Evolutionary conservation across 805 yeast species (phyloP), one percentile per base, ranked within the genome.

Genomic region (Deakozyma indianensis): DNA sequence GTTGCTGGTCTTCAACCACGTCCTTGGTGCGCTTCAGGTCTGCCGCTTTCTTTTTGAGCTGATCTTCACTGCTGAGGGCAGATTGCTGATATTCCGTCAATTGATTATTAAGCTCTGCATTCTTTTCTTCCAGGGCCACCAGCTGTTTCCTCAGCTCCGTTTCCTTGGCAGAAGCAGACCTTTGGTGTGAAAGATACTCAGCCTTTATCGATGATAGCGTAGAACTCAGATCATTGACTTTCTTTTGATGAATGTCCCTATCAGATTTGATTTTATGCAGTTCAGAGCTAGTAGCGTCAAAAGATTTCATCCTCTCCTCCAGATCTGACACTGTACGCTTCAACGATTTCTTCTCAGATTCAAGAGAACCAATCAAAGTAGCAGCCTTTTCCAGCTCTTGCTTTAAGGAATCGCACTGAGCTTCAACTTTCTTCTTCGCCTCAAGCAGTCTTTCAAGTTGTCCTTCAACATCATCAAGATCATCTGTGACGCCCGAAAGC

Each of bases 301-400:
- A 41, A 11, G 50, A 50, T 2, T 47, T 43, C 9, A 60, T 32
- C 35, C 61, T 58, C 11, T 45, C 46, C 45, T 66, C 65, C 7
- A 70, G 54, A 1, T 51, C 53, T 2, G 52, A 51, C 42, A 68
- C 62, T 42, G 62, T 62, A 25, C 53, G 49, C 22, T 50, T 51
- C 11, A 61, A 51, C 3, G 50, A 51, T 15, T 54, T 45, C 50
- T 65, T 66, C 47, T 66, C 67, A 16, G 50, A 48, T 38, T 66
- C 64, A 11, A 71, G 56, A 14, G 56, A 50, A 1, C 55, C 53
- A 41, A 66, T 58, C 2, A 64, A 55, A 43, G 62, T 62, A 5
- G 60, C 61, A 3, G 65, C 65, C 23, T 54, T 51, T 43, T 57
- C 54, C 44, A 63, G 56, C 53, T 68, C 64, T 9, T 54, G 50